A percentile compares a stretch with the other conserved stretches of the same genome.
phyloP scores from a whole-genome alignment of 1,139 yeast species.

The Geotrichum bryndzae region DNA sequence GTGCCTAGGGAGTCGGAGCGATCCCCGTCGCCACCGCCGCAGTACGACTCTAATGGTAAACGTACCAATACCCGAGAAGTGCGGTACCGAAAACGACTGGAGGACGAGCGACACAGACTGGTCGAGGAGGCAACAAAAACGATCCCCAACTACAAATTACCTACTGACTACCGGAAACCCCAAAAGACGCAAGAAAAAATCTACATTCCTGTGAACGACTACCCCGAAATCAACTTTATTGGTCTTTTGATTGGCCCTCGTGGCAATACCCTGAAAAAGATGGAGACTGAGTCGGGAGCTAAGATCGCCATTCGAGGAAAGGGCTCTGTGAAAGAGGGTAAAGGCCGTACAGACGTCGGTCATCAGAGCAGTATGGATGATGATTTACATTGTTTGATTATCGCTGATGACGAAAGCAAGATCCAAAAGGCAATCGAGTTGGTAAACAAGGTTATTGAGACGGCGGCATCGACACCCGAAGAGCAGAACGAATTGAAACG shows the following conservation, averaged over 20 bases:
- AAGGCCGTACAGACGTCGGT: constrained; percentile 46
- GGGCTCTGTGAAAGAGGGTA: constrained; percentile 94
- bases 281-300: constrained; percentile 83
- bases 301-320: constrained; percentile 82
- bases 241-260: constrained; percentile 93
- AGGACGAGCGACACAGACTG: constrained; percentile 71
- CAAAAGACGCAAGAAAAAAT: constrained; percentile 74
- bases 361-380: constrained; percentile 53
- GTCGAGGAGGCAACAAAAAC: constrained; percentile 66
- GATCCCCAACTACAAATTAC: constrained; percentile 78
- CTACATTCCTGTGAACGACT: constrained; percentile 77
- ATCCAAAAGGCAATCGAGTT: constrained; percentile 69
- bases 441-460: constrained; percentile 70
- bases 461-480: constrained; percentile 79
- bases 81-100: constrained; percentile 55
- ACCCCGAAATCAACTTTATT: constrained; percentile 88
- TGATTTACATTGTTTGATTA: constrained; percentile 81
- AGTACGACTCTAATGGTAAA: constrained; percentile 74
- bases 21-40: constrained; percentile 92
- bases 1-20: constrained; percentile 36
- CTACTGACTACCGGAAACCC: constrained; percentile 67
- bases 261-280: constrained; percentile 76
- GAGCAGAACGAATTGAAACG: constrained; percentile 90
- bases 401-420: constrained; percentile 76
- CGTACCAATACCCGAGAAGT: constrained; percentile 79